Percentiles rank a stretch among this genome's conserved stretches.
Conservation (phyloP, 257 asterid species). For the Handroanthus guayacan region DNA sequence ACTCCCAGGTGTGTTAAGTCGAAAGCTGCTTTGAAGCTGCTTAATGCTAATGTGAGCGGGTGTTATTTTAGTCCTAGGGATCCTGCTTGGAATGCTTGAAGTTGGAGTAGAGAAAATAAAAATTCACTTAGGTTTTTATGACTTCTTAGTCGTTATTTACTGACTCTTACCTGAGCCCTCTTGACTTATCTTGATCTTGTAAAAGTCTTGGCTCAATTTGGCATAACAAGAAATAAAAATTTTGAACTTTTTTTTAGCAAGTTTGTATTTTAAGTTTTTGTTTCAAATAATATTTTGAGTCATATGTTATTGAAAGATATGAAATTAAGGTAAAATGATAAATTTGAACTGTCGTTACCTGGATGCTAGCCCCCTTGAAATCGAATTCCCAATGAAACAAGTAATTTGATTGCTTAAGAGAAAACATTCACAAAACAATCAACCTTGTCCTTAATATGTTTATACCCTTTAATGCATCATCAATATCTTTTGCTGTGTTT, state of each 20-base stretch:
- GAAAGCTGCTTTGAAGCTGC: conserved; percentile 65
- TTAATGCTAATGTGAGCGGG: conserved; percentile 59
- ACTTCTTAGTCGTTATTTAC: conserved; percentile 20
- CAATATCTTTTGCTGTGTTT: no score
- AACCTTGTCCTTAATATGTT: no score
- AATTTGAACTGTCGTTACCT: no score
- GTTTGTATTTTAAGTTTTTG: no score
- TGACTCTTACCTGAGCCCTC: conserved; percentile 17
- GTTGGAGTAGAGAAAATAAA: conserved; percentile 42
- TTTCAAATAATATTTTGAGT: no score
- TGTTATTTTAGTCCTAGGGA: conserved; percentile 71
- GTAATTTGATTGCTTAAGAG: no score
- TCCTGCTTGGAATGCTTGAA: conserved; percentile 74
- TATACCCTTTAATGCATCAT: no score
- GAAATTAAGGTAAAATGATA: no score
- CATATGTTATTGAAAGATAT: no score
- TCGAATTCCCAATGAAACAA: no score
- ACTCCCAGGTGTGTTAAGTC: conserved; percentile 77
- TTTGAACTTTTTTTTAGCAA: conserved; percentile 25
- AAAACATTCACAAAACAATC: no score
- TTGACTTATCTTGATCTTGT: conserved; percentile 32
- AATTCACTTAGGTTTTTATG: conserved; percentile 4
- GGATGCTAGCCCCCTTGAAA: no score
- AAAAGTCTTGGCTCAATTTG: conserved; percentile 19
- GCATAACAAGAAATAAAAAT: conserved; percentile 41